Percentiles rank a stretch among this genome's conserved stretches.
These are phyloP conservation scores for Coemansia aciculifera DNA, from an alignment of 192 early-diverging fungal species.

Conservation along the genomic window DNA sequence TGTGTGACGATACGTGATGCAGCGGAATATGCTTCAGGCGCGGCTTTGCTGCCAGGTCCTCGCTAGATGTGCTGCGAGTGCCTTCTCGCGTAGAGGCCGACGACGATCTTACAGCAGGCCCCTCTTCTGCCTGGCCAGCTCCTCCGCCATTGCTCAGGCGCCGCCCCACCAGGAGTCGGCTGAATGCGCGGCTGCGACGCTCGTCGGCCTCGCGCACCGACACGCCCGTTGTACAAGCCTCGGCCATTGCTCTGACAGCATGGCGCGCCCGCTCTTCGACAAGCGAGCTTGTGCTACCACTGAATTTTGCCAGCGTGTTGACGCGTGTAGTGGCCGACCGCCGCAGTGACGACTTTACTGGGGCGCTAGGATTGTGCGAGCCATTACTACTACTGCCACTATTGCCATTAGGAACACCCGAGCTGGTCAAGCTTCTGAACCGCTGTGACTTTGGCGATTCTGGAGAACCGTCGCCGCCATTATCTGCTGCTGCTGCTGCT, in stretches of 20 bases:
- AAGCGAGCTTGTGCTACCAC: conserved; percentile 8
- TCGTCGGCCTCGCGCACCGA: conserved; percentile 40
- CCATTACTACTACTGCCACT: not conserved
- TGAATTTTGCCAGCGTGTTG: not conserved
- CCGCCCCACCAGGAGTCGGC: conserved; percentile 28
- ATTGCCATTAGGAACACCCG: conserved; percentile 11
- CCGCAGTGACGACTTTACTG: conserved; percentile 20
- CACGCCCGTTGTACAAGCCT: conserved; percentile 44
- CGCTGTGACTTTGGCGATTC: conserved; percentile 21
- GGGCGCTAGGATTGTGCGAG: not conserved
- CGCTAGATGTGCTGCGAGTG: conserved; percentile 10
- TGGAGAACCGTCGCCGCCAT: not conserved
- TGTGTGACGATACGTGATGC: conserved; percentile 31
- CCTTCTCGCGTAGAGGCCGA: conserved; percentile 3
- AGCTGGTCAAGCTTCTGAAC: conserved; percentile 33
- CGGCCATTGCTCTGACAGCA: conserved; percentile 49
- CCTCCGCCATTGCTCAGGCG: conserved; percentile 8
- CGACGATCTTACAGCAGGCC: not conserved
- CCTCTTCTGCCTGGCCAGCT: not conserved
- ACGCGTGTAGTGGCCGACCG: conserved; percentile 36
- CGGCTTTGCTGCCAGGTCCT: conserved; percentile 4
- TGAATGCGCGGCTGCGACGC: conserved; percentile 25
- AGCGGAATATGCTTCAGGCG: conserved; percentile 13
- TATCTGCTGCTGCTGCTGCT: not conserved
- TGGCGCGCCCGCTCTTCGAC: conserved; percentile 50